Evolutionary conservation across 345 rosid genomes (phyloP), one percentile per base, ranked within the genome.

Genomic region (Theobroma cacao): DNA sequence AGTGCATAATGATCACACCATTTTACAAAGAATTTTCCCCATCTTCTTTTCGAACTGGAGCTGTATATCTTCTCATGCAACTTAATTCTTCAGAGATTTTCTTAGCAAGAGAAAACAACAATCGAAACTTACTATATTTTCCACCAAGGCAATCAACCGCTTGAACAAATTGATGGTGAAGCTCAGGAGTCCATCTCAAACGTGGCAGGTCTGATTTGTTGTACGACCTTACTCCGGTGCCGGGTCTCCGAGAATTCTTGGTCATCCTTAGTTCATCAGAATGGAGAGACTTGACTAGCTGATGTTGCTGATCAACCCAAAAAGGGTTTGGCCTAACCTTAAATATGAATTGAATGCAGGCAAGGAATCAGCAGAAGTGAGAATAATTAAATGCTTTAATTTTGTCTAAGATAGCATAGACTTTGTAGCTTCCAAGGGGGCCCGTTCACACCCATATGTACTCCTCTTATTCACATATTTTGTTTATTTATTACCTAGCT

Each of bases 131-230:
- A 88, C 90, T 77, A 70, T 77, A 7, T 82, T 82, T 86, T n/a
- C 90, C 90, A 18, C 90, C 90, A 13, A 88, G 90, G 52, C 38
- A 26, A 8, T 79, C 81, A 43, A 86, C 86, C 1, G 81, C 81
- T 50, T 72, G 80, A 55, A 82, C 41, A 61, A 88, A 88, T 58
- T 58, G 86, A 10, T 73, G 55, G 72, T 88, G 90, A 78, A 88
- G 90, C 75, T 80, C 86, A 7, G 84, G 81, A 40, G 87, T 82
- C 90, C 90, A 88, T 10, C 86, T 82, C 47, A 88, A 70, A 18
- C 90, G 90, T 0, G 87, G 88, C 65, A 59, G 52, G 24, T 86
- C 72, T 15, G 90, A 85, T 65, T 88, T 88, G 53, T 61, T 82
- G 85, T 88, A 88, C n/a, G 31, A 80, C 52, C 90, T 82, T 31